Base-by-base conservation (phyloP, 805 yeast genomes). In the Starmerella sp. region DNA sequence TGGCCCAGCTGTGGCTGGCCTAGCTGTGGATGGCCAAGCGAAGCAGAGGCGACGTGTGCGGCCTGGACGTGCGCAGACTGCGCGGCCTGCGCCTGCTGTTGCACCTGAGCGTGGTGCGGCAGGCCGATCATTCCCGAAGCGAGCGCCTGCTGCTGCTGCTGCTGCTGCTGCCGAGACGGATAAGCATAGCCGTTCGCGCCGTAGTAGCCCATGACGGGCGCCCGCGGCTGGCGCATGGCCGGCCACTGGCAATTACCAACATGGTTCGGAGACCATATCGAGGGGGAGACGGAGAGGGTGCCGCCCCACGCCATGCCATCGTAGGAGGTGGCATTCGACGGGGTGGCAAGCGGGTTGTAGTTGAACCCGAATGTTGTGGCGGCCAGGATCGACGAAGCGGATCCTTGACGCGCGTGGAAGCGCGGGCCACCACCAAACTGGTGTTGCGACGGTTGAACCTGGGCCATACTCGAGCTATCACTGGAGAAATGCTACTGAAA, bases 221-320 rank as follows among this genome's bases (percentile, higher is more conserved):
- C 49, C 15, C 49, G 38, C 15, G 49, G 7, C 31, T 32, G 38
- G 14, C 49, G 7, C 49, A 46, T n/a, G 15, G 49, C 39, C n/a
- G 49, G 51, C 51, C 51, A 48, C 42, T 36, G 51, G 43, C 51
- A 35, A 35, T 37, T 22, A 28, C 51, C 43, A 28, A 32, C 41
- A 35, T 59, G 61, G 48, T 57, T 53, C n/a, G 51, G 57, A 14
- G 60, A 57, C 62, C 62, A 59, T 35, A 59, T 57, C 11, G 60
- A 57, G 5, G 60, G 62, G 9, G 60, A 55, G n/a, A 41, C 48
- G 28, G 57, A 41, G 34, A 31, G 49, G 32, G 49, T 31, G 46
- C 54, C 17, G 6, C 52, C 37, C 60, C 60, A 57, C n/a, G 59
- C 5, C 41, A 44, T 35, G 15, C 43, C 34, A 29, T 48, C 53